A percentile compares a stretch with the other conserved stretches of the same genome.
These are phyloP conservation scores for Skeletonema costatum DNA, from an alignment of 108 stramenopile species.

Conservation along the genomic window DNA sequence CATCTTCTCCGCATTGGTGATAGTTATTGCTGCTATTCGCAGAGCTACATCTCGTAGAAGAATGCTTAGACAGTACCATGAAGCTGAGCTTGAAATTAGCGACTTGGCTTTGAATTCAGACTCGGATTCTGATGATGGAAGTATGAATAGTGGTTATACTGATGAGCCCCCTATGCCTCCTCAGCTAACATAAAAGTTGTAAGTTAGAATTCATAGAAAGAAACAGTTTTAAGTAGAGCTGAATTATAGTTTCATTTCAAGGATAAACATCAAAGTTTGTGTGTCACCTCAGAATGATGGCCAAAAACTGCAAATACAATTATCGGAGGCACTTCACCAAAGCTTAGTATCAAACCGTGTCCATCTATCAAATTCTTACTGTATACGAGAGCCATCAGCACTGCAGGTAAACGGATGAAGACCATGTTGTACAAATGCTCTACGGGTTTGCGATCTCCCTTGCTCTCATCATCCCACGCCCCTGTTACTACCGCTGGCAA, in stretches of 20 bases:
- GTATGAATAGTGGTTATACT: conserved; percentile 7
- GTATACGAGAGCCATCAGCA: conserved; percentile 51
- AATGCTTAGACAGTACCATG: conserved; percentile 44
- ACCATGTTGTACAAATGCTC: conserved; percentile 70
- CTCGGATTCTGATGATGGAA: conserved; percentile 26
- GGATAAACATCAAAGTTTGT: neutral
- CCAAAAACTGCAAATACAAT: conserved; percentile 50
- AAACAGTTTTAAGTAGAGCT: neutral
- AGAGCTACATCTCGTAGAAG: conserved; percentile 34
- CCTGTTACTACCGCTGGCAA: conserved; percentile 62
- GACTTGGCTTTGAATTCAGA: conserved; percentile 47
- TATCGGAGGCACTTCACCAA: conserved; percentile 58
- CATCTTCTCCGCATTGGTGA: conserved; percentile 19
- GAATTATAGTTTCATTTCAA: neutral
- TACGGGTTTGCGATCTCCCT: conserved; percentile 56
- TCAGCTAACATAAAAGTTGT: neutral
- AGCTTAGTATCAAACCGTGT: conserved; percentile 63
- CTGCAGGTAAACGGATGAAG: conserved; percentile 61
- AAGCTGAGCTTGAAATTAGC: conserved; percentile 45
- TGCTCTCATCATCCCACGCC: conserved; percentile 41
- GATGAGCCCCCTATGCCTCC: conserved; percentile 27
- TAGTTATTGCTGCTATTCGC: conserved; percentile 36
- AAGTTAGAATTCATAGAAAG: neutral
- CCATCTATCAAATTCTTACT: conserved; percentile 49
- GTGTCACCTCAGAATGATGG: conserved; percentile 38